Base-by-base conservation (phyloP, 2,329 filamentous ascomycete genomes). In the Aspergillus sp. region DNA sequence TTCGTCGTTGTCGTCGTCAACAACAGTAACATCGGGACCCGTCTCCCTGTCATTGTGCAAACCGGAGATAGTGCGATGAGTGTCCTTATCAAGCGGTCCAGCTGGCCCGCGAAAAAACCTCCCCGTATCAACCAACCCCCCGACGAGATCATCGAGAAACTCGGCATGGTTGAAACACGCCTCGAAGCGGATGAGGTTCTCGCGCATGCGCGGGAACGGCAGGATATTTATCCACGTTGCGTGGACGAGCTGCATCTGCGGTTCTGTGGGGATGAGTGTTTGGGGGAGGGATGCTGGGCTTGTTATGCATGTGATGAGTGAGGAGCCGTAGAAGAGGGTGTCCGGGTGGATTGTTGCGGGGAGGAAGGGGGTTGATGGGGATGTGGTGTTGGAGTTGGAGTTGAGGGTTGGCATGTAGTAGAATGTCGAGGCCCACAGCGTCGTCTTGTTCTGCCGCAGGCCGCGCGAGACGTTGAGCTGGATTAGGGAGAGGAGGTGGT, bases 391-490 rank as follows among this genome's bases (percentile, higher is more conserved):
- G 11, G 0, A 2, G 8, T 5, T 41, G 34, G 34, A 5, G 34
- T 2, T 13, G 34, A 3, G 8, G 34, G 11, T 41, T 5, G 34
- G 34, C 34, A 41, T 6, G 34, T 41, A 41, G 34, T 41, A 41
- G 34, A 41, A 15, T 15, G 34, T 41, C 34, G 34, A 41, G 34
- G 1, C 11, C 34, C 34, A 41, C 13, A 41, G 11, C 9, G 69
- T 47, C 7, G 57, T 30, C 22, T 68, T 66, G 53, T 72, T 72
- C 17, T 48, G 48, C 47, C 65, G 59, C 3, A 72, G 45, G 3
- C 61, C 71, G 6, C 71, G 68, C 49, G 67, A 71, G 7, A 69
- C 66, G 30, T 74, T 74, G 52, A 66, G 70, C 11, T 71, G 69
- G 30, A 72, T 66, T 9, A 72, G 62, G 25, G 65, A 62, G 41